Evolutionary conservation across 495 filamentous ascomycete genomes (phyloP), one percentile per base, ranked within the genome.

Genomic region (Penicillium turbatum): DNA sequence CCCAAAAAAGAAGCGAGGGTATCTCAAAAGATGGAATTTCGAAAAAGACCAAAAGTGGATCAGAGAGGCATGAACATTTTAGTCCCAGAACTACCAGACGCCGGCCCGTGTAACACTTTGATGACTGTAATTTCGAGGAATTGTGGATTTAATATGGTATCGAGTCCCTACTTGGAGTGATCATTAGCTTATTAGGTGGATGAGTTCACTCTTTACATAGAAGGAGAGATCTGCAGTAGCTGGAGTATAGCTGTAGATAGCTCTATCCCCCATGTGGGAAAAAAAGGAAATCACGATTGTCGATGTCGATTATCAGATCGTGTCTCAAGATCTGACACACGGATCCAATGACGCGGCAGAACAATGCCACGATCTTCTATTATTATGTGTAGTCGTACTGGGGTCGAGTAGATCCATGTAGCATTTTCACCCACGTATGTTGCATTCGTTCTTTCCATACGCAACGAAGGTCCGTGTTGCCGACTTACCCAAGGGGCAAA

Each of bases 11-110:
- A 44, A 41, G 53, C 52, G 36, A 53, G 42, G n/a, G 19, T 47
- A 40, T 57, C 40, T 51, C 35, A 2, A 35, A 35, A 35, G 38
- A 54, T 54, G 36, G 34, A 40, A 59, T 59, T 63, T 45, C 21
- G 43, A 59, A 59, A 56, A 51, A 56, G 55, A 65, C 60, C 48
- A 55, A 55, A 56, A 66, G 64, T 64, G 61, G 64, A 66, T 62
- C 64, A 62, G 48, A 61, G 47, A 64, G 58, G 64, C 61, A 57
- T 59, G 38, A 48, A 48, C 49, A 48, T 42, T 51, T 59, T 60
- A 62, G 57, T 61, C 51, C 54, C 34, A 43, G 51, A 57, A 38
- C 56, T 59, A 60, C 53, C n/a, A 53, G 61, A 39, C 50, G 43
- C 61, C 34, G 58, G 43, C 35, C 59, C 59, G 62, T 57, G 63